These are phyloP conservation scores for Elsinoe fawcettii DNA, from an alignment of 2,329 filamentous ascomycete species.

Conservation along the genomic window DNA sequence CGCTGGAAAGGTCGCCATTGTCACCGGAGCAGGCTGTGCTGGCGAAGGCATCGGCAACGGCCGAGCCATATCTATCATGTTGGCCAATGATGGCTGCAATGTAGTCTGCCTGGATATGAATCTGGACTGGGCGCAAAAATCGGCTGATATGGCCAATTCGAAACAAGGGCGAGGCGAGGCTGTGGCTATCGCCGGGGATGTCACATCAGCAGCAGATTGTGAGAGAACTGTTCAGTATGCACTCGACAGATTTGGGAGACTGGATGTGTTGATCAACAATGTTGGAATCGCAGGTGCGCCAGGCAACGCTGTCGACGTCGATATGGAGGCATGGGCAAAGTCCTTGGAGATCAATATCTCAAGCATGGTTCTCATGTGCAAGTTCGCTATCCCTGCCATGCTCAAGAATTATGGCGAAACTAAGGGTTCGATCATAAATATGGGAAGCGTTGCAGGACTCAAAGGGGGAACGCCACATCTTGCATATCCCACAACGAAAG, in stretches of 20 bases:
- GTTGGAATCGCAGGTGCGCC: slow-evolving; percentile 54
- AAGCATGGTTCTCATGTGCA: slow-evolving; percentile 58
- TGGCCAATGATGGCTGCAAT: slow-evolving; percentile 51
- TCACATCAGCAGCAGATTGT: slow-evolving; percentile 49
- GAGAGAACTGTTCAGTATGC: slow-evolving; percentile 36
- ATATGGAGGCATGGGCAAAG: slow-evolving; percentile 50
- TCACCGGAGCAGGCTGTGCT: slow-evolving; percentile 52
- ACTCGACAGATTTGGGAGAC: slow-evolving; percentile 43
- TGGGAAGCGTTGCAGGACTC: slow-evolving; percentile 54
- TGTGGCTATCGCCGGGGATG: slow-evolving; percentile 44
- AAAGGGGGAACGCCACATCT: slow-evolving; percentile 47
- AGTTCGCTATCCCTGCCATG: slow-evolving; percentile 56
- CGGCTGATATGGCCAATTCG: slow-evolving; percentile 41
- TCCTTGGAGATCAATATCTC: slow-evolving; percentile 55
- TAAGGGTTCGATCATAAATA: slow-evolving; percentile 52
- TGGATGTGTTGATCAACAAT: slow-evolving; percentile 59
- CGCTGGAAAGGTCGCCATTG: slow-evolving; percentile 43
- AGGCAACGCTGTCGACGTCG: slow-evolving; percentile 54
- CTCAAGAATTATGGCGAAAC: slow-evolving; percentile 41
- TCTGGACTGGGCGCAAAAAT: slow-evolving; percentile 43
- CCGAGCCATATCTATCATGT: slow-evolving; percentile 49
- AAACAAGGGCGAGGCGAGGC: slow-evolving; percentile 35
- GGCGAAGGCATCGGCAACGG: slow-evolving; percentile 56
- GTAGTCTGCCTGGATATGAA: slow-evolving; percentile 54
- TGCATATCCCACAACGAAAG: slow-evolving; percentile 48